Conservation (phyloP, 2,329 filamentous ascomycete species). For the Hymenoscyphus fraxineus region DNA sequence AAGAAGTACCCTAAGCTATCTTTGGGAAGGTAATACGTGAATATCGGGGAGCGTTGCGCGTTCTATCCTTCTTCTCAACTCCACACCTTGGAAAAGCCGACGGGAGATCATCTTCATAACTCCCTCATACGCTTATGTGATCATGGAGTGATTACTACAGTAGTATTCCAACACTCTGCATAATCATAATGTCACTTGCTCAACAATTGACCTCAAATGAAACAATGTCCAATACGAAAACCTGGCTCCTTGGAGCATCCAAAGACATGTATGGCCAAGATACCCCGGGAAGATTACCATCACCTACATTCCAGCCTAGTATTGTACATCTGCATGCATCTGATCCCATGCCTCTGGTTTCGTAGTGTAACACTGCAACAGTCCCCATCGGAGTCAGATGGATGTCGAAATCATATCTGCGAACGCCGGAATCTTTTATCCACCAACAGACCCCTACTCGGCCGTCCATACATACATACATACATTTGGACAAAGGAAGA, state of each 20-base stretch:
- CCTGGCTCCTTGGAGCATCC: background rate
- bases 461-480: background rate
- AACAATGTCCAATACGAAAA: background rate
- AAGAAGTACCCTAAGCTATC: background rate
- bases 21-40: background rate
- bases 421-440: background rate
- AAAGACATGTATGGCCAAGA: background rate
- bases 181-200: background rate
- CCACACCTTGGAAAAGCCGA: background rate
- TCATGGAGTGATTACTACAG: background rate
- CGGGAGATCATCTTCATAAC: background rate
- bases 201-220: background rate
- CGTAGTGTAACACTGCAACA: background rate
- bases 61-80: background rate
- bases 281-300: background rate
- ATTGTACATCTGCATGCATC: background rate
- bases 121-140: background rate
- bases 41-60: background rate
- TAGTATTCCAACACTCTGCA: background rate
- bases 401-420: background rate
- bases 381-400: background rate
- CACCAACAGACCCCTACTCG: background rate
- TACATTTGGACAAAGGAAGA: background rate
- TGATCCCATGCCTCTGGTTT: slow-evolving; percentile 1
- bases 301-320: background rate